phyloP scores from a whole-genome alignment of 805 yeast genomes.

The Yamadazyma endophytica region DNA sequence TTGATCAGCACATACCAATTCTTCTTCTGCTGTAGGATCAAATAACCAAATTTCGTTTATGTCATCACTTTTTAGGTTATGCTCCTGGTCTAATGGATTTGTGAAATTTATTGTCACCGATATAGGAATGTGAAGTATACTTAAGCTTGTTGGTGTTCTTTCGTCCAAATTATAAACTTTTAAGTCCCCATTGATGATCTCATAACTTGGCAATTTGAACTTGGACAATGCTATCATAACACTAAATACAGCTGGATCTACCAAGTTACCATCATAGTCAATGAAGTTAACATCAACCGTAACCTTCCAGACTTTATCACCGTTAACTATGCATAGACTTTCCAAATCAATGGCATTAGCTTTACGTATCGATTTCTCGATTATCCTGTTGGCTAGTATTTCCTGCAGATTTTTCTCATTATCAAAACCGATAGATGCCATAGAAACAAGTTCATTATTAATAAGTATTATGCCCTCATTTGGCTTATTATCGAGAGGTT shows the following conservation, averaged over 20 bases:
- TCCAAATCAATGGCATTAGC: conserved; percentile 91
- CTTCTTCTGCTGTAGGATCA: conserved; percentile 80
- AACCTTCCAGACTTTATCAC: conserved; percentile 85
- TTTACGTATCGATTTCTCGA: conserved; percentile 88
- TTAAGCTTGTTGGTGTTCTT: conserved; percentile 81
- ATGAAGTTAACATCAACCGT: conserved; percentile 87
- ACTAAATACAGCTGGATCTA: conserved; percentile 87
- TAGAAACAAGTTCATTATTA: conserved; percentile 80
- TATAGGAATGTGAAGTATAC: conserved; percentile 84
- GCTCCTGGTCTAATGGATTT: conserved; percentile 61
- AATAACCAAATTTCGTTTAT: conserved; percentile 58
- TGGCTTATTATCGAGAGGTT: conserved; percentile 87
- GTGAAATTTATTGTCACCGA: conserved; percentile 87
- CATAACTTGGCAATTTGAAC: conserved; percentile 78
- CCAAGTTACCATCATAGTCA: conserved; percentile 88
- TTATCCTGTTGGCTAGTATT: conserved; percentile 69
- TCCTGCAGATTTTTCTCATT: conserved; percentile 73
- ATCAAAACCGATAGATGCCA: conserved; percentile 86
- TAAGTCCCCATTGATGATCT: conserved; percentile 31
- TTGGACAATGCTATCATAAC: conserved; percentile 84
- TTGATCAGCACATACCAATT: conserved; percentile 68
- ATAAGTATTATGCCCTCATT: conserved; percentile 88
- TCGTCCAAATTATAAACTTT: conserved; percentile 70
- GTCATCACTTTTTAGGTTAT: conserved; percentile 64
- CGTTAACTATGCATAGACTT: conserved; percentile 85